phyloP scores from a whole-genome alignment of 2,329 filamentous ascomycete species.

The Chaetomiaceae sp. region DNA sequence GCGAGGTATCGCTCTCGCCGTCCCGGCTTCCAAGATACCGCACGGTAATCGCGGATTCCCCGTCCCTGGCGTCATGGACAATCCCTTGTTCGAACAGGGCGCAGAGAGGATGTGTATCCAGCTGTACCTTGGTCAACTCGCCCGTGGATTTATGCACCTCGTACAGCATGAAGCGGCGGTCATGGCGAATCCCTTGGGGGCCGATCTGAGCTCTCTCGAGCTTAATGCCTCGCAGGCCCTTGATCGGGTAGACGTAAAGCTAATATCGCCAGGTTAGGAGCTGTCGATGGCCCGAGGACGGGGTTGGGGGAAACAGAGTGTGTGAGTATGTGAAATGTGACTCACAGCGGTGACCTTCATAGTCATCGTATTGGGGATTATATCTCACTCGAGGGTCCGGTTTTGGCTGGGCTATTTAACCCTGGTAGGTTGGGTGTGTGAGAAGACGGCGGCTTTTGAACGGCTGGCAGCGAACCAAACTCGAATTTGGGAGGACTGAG shows the following conservation, averaged over 20 bases:
- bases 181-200: slow-evolving; percentile 58
- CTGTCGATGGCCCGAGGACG: too few relatives aligned
- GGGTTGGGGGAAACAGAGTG: background rate
- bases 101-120: slow-evolving; percentile 54
- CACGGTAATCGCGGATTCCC: slow-evolving; percentile 36
- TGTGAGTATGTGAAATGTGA: too few relatives aligned
- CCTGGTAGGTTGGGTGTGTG: too few relatives aligned
- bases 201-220: slow-evolving; percentile 51
- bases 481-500: too few relatives aligned
- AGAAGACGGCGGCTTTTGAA: background rate
- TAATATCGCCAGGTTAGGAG: slow-evolving; percentile 28
- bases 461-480: background rate
- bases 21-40: slow-evolving; percentile 34
- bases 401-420: too few relatives aligned
- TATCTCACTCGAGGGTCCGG: too few relatives aligned
- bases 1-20: slow-evolving; percentile 34
- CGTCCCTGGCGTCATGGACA: slow-evolving; percentile 20
- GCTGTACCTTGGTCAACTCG: slow-evolving; percentile 53
- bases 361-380: background rate
- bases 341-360: slow-evolving; percentile 25
- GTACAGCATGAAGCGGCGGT: slow-evolving; percentile 67
- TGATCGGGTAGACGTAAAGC: slow-evolving; percentile 71
- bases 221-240: slow-evolving; percentile 60
- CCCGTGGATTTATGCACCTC: slow-evolving; percentile 39
- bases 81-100: slow-evolving; percentile 60